Evolutionary conservation across 2,329 filamentous ascomycete species (phyloP).

Genomic region (Trichoderma lentiforme): DNA sequence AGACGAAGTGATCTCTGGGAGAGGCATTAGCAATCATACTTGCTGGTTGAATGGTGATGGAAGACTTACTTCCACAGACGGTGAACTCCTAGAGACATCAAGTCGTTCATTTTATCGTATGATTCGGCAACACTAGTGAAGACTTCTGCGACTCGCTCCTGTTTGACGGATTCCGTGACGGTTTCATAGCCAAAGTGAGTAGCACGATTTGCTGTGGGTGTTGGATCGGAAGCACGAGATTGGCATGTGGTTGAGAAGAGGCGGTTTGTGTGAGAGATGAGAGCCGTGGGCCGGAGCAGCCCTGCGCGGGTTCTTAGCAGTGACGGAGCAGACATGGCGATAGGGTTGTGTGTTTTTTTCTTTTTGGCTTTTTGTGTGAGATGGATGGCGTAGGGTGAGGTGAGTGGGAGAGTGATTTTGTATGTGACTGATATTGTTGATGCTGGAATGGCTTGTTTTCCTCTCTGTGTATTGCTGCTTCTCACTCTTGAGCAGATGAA

Average conservation of each 20-base stretch:
- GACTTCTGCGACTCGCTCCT: constrained; percentile 69
- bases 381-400: neutral
- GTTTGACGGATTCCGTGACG: constrained; percentile 75
- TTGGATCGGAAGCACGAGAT: constrained; percentile 20
- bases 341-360: too few species aligned
- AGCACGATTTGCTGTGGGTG: constrained; percentile 46
- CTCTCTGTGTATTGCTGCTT: neutral
- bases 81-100: constrained; percentile 98
- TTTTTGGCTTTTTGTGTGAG: neutral
- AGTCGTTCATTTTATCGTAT: constrained; percentile 98
- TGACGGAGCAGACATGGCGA: constrained; percentile 28
- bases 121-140: constrained; percentile 93
- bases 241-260: constrained; percentile 30
- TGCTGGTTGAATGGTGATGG: neutral
- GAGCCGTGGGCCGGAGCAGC: constrained; percentile 23
- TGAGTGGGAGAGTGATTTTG: neutral
- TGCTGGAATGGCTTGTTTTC: neutral
- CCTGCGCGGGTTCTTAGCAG: constrained; percentile 30
- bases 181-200: constrained; percentile 93
- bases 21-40: neutral
- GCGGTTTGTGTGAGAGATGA: constrained; percentile 22
- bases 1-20: constrained; percentile 80
- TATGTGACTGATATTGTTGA: neutral
- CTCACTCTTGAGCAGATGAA: neutral
- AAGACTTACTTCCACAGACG: constrained; percentile 76